phyloP scores from a whole-genome alignment of 768 basidiomycete species.

The Lactifluus hygrophoroides region DNA sequence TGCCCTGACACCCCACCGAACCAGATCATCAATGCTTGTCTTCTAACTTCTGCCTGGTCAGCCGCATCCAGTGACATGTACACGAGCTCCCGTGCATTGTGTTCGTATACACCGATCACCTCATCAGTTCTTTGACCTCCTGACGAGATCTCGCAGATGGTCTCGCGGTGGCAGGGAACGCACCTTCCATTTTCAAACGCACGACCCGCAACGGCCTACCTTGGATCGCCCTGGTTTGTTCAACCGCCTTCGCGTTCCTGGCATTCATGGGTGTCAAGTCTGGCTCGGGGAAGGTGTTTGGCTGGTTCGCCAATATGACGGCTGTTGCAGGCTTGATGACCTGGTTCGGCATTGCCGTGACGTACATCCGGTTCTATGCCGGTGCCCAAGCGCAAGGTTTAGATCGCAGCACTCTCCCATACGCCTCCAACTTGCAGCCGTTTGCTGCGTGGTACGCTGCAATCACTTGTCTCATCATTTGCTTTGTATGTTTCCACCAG shows the following conservation, averaged over 20 bases:
- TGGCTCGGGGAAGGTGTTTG: conserved; percentile 69
- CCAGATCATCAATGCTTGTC: too few relatives aligned
- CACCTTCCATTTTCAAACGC: conserved; percentile 67
- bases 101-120: conserved; percentile 37
- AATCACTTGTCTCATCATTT: conserved; percentile 38
- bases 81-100: conserved; percentile 79
- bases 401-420: conserved; percentile 64
- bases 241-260: conserved; percentile 54
- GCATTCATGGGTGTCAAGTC: conserved; percentile 67
- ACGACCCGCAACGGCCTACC: conserved; percentile 72
- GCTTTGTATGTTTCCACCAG: conserved; percentile 40
- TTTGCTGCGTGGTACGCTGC: conserved; percentile 54
- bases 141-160: conserved; percentile 45
- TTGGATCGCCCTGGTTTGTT: conserved; percentile 57
- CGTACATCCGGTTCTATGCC: conserved; percentile 63
- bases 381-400: conserved; percentile 76
- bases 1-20: too few relatives aligned
- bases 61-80: conserved; percentile 70
- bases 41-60: conserved; percentile 68
- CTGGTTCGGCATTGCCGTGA: conserved; percentile 41
- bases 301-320: conserved; percentile 61
- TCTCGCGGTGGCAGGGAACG: conserved; percentile 71
- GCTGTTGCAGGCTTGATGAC: conserved; percentile 40
- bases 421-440: conserved; percentile 55
- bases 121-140: not conserved